Base-by-base conservation (phyloP, 306 rosid genomes). In the Gleditsia sinensis region DNA sequence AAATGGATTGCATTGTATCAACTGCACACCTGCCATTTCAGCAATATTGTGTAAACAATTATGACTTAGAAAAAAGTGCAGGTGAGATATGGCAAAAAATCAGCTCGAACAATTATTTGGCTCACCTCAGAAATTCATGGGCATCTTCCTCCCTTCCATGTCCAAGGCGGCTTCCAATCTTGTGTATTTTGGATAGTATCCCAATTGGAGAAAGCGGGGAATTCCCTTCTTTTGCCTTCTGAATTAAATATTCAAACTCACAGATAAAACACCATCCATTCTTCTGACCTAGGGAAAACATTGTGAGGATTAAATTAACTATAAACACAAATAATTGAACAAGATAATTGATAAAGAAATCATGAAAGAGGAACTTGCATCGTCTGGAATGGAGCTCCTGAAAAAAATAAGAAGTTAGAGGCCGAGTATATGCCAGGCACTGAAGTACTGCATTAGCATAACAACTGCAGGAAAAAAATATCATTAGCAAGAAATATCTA, bases 381-480 rank as follows among this genome's bases (percentile, higher is more conserved):
- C 74, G 71, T 80, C 68, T 81, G 14, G 89, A 86, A 81, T 91
- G 96, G 72, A 86, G 82, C 72, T 92, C 92, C 67, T 87, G 89
- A 75, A 88, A 85, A 58, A 91, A 76, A 78, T 86, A 91, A 0
- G 89, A 82, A 67, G 89, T 75, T 63, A 91, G 73, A 70, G 96
- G 96, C 62, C 84, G 87, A 71, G 96, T 91, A 76, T 77, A 91
- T 49, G 96, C 86, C 84, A 91, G 68, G 84, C 96, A 91, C 74
- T 86, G 93, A 69, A 91, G 96, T 60, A 88, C 96, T 42, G 94
- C 94, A 80, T 91, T 91, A 50, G 96, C 96, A 40, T 91, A 91
- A 76, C 96, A 91, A 80, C 96, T 91, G 96, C 84, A 59, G 49
- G 54, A 28, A 64, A 76, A 48, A 23, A 20, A 64, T 37, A 76